These are phyloP conservation scores for Suillus subluteus DNA, from an alignment of 768 basidiomycete genomes.

Conservation along the genomic window DNA sequence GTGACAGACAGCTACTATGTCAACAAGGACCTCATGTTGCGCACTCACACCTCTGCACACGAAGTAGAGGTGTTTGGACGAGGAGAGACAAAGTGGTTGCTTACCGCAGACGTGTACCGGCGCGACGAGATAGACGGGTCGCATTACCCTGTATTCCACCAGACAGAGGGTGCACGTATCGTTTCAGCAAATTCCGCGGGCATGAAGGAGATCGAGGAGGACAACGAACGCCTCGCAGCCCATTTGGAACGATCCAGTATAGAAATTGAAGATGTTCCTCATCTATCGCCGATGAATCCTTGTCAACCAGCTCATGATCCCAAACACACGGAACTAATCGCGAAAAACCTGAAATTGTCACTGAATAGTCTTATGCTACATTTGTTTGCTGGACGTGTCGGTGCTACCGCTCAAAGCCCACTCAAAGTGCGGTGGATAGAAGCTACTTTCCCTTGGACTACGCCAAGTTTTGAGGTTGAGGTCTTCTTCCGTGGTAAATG, in stretches of 20 bases:
- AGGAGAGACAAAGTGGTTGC: constrained; percentile 82
- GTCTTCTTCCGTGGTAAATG: constrained; percentile 96
- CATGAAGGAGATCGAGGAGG: constrained; percentile 65
- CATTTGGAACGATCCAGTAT: constrained; percentile 76
- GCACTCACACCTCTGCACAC: constrained; percentile 98
- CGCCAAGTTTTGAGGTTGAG: constrained; percentile 97
- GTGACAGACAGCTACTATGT: constrained; percentile 95
- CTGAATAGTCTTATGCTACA: constrained; percentile 84
- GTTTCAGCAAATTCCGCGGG: constrained; percentile 63
- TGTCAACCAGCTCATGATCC: constrained; percentile 81
- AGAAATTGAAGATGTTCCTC: constrained; percentile 83
- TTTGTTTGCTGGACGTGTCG: constrained; percentile 71
- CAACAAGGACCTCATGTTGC: constrained; percentile 87
- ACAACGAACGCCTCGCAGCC: constrained; percentile 66
- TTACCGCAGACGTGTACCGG: constrained; percentile 96
- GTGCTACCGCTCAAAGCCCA: constrained; percentile 61
- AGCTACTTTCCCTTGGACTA: constrained; percentile 97
- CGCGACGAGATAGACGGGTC: constrained; percentile 97
- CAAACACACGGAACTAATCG: constrained; percentile 68
- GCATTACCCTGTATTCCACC: constrained; percentile 98
- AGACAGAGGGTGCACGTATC: constrained; percentile 93
- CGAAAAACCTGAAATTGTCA: constrained; percentile 86
- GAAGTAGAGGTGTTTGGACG: constrained; percentile 88
- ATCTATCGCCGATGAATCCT: constrained; percentile 76
- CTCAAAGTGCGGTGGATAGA: constrained; percentile 96